Evolutionary conservation across 2,329 filamentous ascomycete species (phyloP).

Genomic region (Alternaria angustiovoidea): DNA sequence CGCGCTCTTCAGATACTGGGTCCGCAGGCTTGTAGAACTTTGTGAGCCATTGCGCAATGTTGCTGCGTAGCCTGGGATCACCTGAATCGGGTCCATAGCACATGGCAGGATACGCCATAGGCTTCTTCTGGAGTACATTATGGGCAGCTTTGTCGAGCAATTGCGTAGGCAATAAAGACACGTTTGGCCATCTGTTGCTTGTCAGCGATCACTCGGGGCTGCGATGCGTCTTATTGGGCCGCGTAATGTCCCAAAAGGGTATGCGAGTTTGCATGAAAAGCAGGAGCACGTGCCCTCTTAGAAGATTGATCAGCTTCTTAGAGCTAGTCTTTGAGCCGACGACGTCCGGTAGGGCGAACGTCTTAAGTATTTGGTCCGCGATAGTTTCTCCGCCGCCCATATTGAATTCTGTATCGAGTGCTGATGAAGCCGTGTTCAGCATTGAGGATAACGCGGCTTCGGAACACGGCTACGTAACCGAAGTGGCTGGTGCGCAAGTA

Average conservation of each 20-base stretch:
- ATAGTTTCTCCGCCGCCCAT: slow-evolving; percentile 20
- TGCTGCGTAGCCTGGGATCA: slow-evolving; percentile 61
- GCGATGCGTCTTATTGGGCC: slow-evolving; percentile 19
- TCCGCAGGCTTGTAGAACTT: slow-evolving; percentile 63
- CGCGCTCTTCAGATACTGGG: slow-evolving; percentile 63
- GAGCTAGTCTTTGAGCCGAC: slow-evolving; percentile 38
- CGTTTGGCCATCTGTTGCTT: slow-evolving; percentile 68
- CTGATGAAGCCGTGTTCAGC: slow-evolving; percentile 21
- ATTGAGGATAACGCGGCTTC: slow-evolving; percentile 14
- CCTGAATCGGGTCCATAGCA: slow-evolving; percentile 83
- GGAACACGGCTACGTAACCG: slow-evolving; percentile 9
- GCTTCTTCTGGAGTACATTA: slow-evolving; percentile 67
- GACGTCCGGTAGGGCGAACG: slow-evolving; percentile 41
- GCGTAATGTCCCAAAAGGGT: slow-evolving; percentile 21
- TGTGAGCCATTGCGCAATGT: slow-evolving; percentile 75
- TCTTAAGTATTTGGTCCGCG: slow-evolving; percentile 18
- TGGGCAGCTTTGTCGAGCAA: slow-evolving; percentile 69
- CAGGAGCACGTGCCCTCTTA: slow-evolving; percentile 43
- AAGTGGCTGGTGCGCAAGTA: slow-evolving; percentile 20
- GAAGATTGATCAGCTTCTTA: slow-evolving; percentile 48
- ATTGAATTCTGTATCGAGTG: slow-evolving; percentile 24
- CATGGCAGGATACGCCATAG: slow-evolving; percentile 69
- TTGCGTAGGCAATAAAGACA: slow-evolving; percentile 69
- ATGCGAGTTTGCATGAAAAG: slow-evolving; percentile 12
- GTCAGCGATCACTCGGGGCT: slow-evolving; percentile 27